A percentile compares a stretch with the other conserved stretches of the same genome.
phyloP scores from a whole-genome alignment of 164 flowering plant species.

The Kalanchoe fedtschenkoi region DNA sequence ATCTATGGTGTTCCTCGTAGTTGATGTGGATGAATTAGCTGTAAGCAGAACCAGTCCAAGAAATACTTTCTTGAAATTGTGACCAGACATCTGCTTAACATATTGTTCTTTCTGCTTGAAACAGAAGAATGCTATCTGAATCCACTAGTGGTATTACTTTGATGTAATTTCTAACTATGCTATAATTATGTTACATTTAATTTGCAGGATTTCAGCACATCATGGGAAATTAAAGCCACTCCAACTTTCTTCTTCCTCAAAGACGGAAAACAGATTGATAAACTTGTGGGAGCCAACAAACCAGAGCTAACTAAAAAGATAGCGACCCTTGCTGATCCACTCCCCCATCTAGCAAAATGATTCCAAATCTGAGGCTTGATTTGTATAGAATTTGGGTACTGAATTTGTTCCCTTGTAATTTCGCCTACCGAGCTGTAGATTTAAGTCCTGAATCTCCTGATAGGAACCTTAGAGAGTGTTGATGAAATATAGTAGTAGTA shows the following conservation, averaged over 20 bases:
- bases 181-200: neutral
- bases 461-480: too few relatives aligned
- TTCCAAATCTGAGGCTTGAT: neutral
- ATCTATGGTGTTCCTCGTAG: constrained; percentile 1
- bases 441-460: too few relatives aligned
- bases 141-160: neutral
- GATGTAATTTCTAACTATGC: neutral
- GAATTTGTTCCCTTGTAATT: too few relatives aligned
- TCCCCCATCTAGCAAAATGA: neutral
- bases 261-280: neutral
- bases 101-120: neutral
- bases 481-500: too few relatives aligned
- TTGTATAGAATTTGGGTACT: too few relatives aligned
- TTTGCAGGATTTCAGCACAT: neutral
- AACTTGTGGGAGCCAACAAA: neutral
- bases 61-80: too few relatives aligned
- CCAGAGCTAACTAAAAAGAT: neutral
- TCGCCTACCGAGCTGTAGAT: too few relatives aligned
- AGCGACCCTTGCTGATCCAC: neutral
- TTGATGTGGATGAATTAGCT: neutral
- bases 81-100: neutral
- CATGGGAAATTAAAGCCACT: constrained; percentile 2
- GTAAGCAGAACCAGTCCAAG: neutral
- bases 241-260: neutral
- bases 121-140: neutral